These are phyloP conservation scores for Detonula confervacea DNA, from an alignment of 352 stramenopile genomes.

Conservation along the genomic window DNA sequence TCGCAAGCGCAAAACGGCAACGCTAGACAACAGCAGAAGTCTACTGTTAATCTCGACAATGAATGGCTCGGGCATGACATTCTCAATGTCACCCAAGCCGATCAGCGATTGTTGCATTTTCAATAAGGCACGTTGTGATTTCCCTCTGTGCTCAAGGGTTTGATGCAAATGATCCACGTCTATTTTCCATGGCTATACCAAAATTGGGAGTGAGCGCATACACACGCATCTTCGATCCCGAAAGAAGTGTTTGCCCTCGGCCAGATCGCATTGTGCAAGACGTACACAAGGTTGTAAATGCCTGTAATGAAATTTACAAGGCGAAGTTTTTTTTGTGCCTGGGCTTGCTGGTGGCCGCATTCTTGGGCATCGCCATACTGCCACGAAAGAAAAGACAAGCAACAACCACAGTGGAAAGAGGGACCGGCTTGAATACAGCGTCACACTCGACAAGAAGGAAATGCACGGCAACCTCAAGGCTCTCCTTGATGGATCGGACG, in stretches of 20 bases:
- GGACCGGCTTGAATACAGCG: not conserved
- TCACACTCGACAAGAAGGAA: not conserved
- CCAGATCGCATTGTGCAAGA: not conserved
- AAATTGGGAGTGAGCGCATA: not conserved
- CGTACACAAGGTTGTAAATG: not conserved
- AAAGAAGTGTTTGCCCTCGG: not conserved
- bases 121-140: not conserved
- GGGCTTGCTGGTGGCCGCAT: not conserved
- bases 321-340: not conserved
- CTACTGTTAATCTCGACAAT: too few species aligned
- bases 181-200: not conserved
- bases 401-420: not conserved
- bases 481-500: not conserved
- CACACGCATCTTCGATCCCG: not conserved
- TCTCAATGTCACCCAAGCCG: too few species aligned
- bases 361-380: not conserved
- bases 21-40: too few species aligned
- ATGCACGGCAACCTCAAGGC: not conserved
- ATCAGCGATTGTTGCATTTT: too few species aligned
- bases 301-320: not conserved
- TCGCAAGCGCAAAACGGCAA: too few species aligned
- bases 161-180: not conserved
- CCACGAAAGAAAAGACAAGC: not conserved
- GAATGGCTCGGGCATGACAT: too few species aligned
- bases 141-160: not conserved